These are phyloP conservation scores for Arachis monticola DNA, from an alignment of 331 rosid genomes.

Conservation along the genomic window DNA sequence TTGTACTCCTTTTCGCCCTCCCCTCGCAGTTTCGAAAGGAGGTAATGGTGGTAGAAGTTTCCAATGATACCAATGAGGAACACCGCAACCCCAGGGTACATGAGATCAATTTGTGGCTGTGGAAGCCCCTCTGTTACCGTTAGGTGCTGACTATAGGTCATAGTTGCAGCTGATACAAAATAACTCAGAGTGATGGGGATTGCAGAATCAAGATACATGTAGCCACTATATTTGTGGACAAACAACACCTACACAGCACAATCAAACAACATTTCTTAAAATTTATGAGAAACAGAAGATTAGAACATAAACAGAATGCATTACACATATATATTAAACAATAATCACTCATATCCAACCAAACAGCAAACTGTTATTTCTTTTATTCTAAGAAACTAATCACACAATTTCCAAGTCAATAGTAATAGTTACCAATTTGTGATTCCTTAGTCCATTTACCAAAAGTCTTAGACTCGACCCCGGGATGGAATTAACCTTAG, in stretches of 20 bases:
- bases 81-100: slow-evolving; percentile 53
- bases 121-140: slow-evolving; percentile 55
- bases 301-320: neutral
- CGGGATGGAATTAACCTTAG: no score
- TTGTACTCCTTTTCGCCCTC: slow-evolving; percentile 52
- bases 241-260: slow-evolving; percentile 59
- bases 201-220: slow-evolving; percentile 54
- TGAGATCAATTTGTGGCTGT: slow-evolving; percentile 57
- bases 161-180: slow-evolving; percentile 46
- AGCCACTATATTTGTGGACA: slow-evolving; percentile 79
- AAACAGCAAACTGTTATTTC: neutral
- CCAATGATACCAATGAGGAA: slow-evolving; percentile 68
- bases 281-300: neutral
- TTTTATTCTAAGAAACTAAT: neutral
- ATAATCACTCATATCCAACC: neutral
- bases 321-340: neutral
- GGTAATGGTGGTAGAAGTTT: slow-evolving; percentile 79
- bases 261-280: neutral
- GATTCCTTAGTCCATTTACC: no score
- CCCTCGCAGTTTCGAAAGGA: slow-evolving; percentile 56
- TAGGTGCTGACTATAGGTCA: slow-evolving; percentile 65
- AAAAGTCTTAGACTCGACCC: no score
- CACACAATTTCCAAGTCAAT: neutral
- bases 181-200: slow-evolving; percentile 62
- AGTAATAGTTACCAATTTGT: no score